Percentiles rank a stretch among this genome's conserved stretches.
Evolutionary conservation across 2,329 filamentous ascomycete species (phyloP).

Genomic region (Neurospora sp.): DNA sequence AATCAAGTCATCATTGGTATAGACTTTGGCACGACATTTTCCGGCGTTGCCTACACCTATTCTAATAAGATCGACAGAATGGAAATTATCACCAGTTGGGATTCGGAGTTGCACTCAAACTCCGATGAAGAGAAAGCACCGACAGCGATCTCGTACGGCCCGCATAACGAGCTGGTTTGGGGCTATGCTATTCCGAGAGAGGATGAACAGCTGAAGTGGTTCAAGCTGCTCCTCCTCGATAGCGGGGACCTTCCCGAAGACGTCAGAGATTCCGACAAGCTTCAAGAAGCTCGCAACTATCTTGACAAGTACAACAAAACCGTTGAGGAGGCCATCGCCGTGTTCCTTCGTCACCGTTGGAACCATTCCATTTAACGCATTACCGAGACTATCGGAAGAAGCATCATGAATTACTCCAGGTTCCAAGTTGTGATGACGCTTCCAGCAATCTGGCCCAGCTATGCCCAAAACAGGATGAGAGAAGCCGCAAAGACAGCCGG

Average conservation of each 20-base stretch:
- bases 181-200: constrained; percentile 21
- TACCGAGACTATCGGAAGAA: constrained; percentile 12
- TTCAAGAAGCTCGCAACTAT: constrained; percentile 15
- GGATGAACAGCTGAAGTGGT: constrained; percentile 25
- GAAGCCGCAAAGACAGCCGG: constrained; percentile 1
- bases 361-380: constrained; percentile 20
- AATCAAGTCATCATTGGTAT: constrained; percentile 28
- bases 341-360: constrained; percentile 27
- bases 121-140: constrained; percentile 25
- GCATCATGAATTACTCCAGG: constrained; percentile 13
- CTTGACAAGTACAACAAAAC: constrained; percentile 12
- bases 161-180: constrained; percentile 14
- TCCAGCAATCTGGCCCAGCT: constrained; percentile 3
- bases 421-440: constrained; percentile 5
- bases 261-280: constrained; percentile 15
- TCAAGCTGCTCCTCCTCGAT: constrained; percentile 31
- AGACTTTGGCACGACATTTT: constrained; percentile 38
- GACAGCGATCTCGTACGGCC: constrained; percentile 17
- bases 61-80: constrained; percentile 19
- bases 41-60: constrained; percentile 30
- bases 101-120: constrained; percentile 12
- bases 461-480: background rate
- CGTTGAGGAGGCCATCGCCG: constrained; percentile 20
- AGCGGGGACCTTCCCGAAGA: constrained; percentile 19
- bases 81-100: constrained; percentile 24